Evolutionary conservation across 495 filamentous ascomycete species (phyloP).

Genomic region (Aspergillus biplanus): DNA sequence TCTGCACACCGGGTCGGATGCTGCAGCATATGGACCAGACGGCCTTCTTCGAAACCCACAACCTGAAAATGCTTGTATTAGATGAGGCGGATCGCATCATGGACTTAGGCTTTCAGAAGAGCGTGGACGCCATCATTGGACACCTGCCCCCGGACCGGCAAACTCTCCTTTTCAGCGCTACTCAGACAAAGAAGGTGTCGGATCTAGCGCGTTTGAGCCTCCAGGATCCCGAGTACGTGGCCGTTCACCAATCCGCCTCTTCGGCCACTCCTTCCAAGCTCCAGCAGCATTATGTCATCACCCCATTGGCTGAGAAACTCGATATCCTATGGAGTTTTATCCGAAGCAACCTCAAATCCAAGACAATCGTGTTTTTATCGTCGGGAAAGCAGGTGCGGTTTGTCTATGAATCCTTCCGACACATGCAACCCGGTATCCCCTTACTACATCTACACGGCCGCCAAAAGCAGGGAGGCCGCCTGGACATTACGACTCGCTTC

Average conservation of each 20-base stretch:
- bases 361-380: constrained; percentile 92
- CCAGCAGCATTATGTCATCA: constrained; percentile 88
- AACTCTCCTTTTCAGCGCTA: constrained; percentile 94
- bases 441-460: constrained; percentile 94
- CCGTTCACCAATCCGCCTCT: constrained; percentile 82
- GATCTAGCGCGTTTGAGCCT: constrained; percentile 89
- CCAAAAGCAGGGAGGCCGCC: constrained; percentile 85
- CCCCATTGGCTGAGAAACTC: constrained; percentile 82
- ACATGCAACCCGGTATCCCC: constrained; percentile 92
- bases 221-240: constrained; percentile 89
- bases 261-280: constrained; percentile 83
- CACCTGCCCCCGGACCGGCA: constrained; percentile 87
- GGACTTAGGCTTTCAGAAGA: constrained; percentile 95
- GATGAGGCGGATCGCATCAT: constrained; percentile 97
- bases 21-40: constrained; percentile 97
- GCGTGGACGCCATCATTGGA: constrained; percentile 90
- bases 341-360: constrained; percentile 81
- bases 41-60: constrained; percentile 83
- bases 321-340: constrained; percentile 93
- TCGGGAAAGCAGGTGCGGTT: constrained; percentile 97
- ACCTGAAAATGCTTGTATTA: constrained; percentile 88
- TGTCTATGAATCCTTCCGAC: constrained; percentile 89
- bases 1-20: constrained; percentile 94
- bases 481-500: constrained; percentile 86
- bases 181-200: constrained; percentile 90